Evolutionary conservation across 2,329 filamentous ascomycete species (phyloP).

Genomic region (Nemania sp.): DNA sequence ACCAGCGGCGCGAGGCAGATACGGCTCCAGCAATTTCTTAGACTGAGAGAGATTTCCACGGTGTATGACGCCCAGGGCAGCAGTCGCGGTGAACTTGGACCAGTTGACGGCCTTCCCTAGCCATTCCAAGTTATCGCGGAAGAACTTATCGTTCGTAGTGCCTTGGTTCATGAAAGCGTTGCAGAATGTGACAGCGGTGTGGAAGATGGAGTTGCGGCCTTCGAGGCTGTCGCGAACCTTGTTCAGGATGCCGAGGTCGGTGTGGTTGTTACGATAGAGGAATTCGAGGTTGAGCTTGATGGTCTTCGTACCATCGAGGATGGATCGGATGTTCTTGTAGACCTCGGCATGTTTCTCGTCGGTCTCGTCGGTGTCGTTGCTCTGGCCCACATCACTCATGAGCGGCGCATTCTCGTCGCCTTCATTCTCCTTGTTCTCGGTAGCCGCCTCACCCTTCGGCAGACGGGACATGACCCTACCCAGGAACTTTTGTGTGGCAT

Average conservation of each 20-base stretch:
- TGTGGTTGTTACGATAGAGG: slow-evolving; percentile 91
- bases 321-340: slow-evolving; percentile 65
- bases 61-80: slow-evolving; percentile 94
- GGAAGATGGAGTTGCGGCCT: slow-evolving; percentile 96
- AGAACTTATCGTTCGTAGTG: slow-evolving; percentile 97
- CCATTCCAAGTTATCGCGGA: slow-evolving; percentile 97
- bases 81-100: slow-evolving; percentile 98
- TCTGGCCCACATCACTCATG: slow-evolving; percentile 51
- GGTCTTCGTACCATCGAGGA: slow-evolving; percentile 86
- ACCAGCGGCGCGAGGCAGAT: slow-evolving; percentile 73
- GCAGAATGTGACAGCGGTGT: slow-evolving; percentile 94
- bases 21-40: slow-evolving; percentile 89
- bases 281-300: slow-evolving; percentile 97
- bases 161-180: slow-evolving; percentile 99
- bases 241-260: slow-evolving; percentile 89
- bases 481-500: slow-evolving; percentile 95
- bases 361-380: slow-evolving; percentile 52
- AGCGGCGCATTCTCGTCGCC: slow-evolving; percentile 57
- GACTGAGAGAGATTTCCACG: slow-evolving; percentile 93
- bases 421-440: slow-evolving; percentile 51
- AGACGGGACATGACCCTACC: slow-evolving; percentile 84
- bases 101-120: slow-evolving; percentile 98
- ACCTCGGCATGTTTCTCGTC: slow-evolving; percentile 58
- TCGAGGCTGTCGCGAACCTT: slow-evolving; percentile 96
- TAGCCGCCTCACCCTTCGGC: slow-evolving; percentile 55